Conservation (phyloP, 176 grass and related monocot species). For the Musa beccarii region DNA sequence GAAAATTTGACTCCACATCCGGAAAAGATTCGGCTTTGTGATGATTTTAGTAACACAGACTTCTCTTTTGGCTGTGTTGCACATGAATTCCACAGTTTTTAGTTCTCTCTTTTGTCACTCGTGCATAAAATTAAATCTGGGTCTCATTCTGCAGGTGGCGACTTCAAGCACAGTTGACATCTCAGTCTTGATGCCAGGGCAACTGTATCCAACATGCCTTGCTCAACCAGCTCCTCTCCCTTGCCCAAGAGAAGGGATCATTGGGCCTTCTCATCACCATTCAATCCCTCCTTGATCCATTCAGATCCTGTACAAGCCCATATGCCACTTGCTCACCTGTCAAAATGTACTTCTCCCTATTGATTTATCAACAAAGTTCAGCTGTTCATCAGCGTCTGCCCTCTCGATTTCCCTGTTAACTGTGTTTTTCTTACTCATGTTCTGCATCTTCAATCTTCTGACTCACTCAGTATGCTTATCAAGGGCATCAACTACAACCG, state of each 20-base stretch:
- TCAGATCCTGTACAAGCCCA: neutral
- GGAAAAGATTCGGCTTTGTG: too few species aligned
- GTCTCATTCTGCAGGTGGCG: neutral
- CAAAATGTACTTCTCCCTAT: neutral
- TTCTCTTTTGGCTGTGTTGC: neutral
- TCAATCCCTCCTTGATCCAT: neutral
- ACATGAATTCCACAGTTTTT: neutral
- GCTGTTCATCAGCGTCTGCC: neutral
- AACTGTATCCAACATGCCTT: conserved; percentile 14
- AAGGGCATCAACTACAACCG: too few species aligned
- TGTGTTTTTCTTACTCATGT: neutral
- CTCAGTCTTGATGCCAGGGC: conserved; percentile 22
- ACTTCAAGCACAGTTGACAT: neutral
- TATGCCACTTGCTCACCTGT: too few species aligned
- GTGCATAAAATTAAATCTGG: neutral
- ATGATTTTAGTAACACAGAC: too few species aligned
- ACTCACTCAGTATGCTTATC: too few species aligned
- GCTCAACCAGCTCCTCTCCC: conserved; percentile 21
- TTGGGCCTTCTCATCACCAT: conserved; percentile 7
- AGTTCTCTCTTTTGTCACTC: neutral
- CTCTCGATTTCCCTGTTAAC: neutral
- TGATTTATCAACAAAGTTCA: neutral
- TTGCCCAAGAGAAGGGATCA: conserved; percentile 13
- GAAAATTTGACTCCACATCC: too few species aligned
- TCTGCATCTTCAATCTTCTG: neutral